These are phyloP conservation scores for Neoboletus subvelutipes DNA, from an alignment of 768 basidiomycete genomes.

Conservation along the genomic window DNA sequence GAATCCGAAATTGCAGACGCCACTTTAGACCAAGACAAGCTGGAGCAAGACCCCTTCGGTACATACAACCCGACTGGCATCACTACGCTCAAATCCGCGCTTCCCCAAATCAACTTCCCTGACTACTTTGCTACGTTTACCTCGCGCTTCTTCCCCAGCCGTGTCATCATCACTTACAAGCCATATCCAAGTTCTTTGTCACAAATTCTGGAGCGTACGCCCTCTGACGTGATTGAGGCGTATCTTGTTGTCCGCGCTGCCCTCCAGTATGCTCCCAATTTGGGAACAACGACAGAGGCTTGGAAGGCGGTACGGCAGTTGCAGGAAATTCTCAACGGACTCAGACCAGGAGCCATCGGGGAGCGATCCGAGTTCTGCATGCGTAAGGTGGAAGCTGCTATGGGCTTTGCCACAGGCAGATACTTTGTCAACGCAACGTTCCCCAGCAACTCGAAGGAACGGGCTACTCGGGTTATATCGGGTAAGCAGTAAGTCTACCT, in stretches of 20 bases:
- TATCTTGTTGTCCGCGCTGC: slow-evolving; percentile 85
- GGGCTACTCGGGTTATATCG: slow-evolving; percentile 80
- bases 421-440: slow-evolving; percentile 89
- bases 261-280: slow-evolving; percentile 60
- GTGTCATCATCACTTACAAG: slow-evolving; percentile 82
- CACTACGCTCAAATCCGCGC: slow-evolving; percentile 60
- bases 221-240: slow-evolving; percentile 73
- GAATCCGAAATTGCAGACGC: slow-evolving; percentile 77
- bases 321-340: slow-evolving; percentile 71
- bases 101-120: slow-evolving; percentile 78
- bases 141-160: slow-evolving; percentile 69
- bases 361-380: slow-evolving; percentile 87
- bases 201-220: slow-evolving; percentile 63
- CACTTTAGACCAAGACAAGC: slow-evolving; percentile 76
- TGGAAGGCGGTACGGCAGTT: slow-evolving; percentile 75
- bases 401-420: slow-evolving; percentile 89
- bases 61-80: slow-evolving; percentile 86
- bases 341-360: slow-evolving; percentile 82
- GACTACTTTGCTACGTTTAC: slow-evolving; percentile 87
- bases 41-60: slow-evolving; percentile 76
- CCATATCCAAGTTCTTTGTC: slow-evolving; percentile 69
- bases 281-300: slow-evolving; percentile 74
- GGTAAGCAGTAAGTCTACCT: slow-evolving; percentile 39
- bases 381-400: slow-evolving; percentile 60
- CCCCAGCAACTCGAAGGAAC: slow-evolving; percentile 71